Base-by-base conservation (phyloP, 371 early-diverging fungal genomes). In the Mortierella sp. region DNA sequence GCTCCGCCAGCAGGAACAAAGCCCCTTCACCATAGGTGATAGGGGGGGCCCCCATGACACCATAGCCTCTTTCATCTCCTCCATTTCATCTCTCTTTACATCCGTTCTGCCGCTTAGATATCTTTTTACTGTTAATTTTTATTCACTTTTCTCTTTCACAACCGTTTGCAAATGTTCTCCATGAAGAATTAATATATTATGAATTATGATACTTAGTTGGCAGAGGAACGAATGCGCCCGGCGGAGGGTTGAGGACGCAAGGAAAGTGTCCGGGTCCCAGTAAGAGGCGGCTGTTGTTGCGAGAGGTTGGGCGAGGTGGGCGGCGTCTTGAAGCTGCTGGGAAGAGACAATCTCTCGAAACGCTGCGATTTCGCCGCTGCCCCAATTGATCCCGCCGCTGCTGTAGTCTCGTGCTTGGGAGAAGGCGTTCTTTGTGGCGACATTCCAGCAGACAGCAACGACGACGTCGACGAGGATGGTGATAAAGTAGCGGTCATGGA, bases 321-420 rank as follows among this genome's bases (percentile, higher is more conserved):
- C n/a, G 60, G 63, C 21, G 74, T 65, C 49, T 74, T 77, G 38
- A 73, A 44, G 60, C 48, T 68, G 58, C 58, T 70, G n/a, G 70
- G 43, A 1, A 68, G 41, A 14, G 74, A 76, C 2, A 21, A 44
- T 16, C 74, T 75, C 4, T 75, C 75, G 2, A 43, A 18, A 5
- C 46, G 29, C 3, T 71, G 60, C 32, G 75, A 60, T 32, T 63
- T 63, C 4, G 58, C 10, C 12, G 14, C 29, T 18, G 4, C 29
- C 29, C 35, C 63, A 16, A 7, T 12, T 35, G 35, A 3, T 32
- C 29, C 32, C 2, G 27, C 16, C 18, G 70, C 44, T 70, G 32
- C 21, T 72, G 63, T 14, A 16, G 35, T 35, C 38, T 78, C 78
- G 12, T 58, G 58, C 29, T 74, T 74, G 55, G 71, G 60, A 4